A percentile compares a stretch with the other conserved stretches of the same genome.
Evolutionary conservation across 2,329 filamentous ascomycete genomes (phyloP).

Genomic region (Chaetomium sp.): DNA sequence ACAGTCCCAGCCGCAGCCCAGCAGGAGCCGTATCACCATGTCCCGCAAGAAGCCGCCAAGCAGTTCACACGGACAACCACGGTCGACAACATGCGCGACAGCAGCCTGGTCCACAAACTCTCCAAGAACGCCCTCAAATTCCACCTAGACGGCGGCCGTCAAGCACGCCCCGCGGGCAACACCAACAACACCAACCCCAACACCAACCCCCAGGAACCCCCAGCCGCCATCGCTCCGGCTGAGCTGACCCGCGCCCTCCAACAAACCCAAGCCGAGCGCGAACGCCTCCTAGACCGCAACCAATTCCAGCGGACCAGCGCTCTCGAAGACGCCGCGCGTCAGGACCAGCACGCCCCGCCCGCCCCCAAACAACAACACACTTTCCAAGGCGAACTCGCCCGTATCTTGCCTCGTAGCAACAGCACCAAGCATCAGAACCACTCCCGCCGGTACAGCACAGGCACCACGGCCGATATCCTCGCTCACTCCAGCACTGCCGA

Average conservation of each 20-base stretch:
- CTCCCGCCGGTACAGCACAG: constrained; percentile 33
- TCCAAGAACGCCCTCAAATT: constrained; percentile 38
- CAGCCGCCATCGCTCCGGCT: constrained; percentile 25
- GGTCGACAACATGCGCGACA: constrained; percentile 31
- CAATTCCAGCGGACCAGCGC: constrained; percentile 37
- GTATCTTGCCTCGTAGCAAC: constrained; percentile 1
- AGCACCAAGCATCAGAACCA: constrained; percentile 1
- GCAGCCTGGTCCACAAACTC: constrained; percentile 35
- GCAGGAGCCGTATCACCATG: constrained; percentile 36
- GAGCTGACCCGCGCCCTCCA: constrained; percentile 33
- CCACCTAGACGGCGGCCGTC: constrained; percentile 32
- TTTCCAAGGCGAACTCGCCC: constrained; percentile 25
- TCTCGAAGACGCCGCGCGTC: constrained; percentile 33
- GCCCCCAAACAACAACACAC: constrained; percentile 26
- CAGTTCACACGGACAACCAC: constrained; percentile 51
- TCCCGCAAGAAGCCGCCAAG: constrained; percentile 47
- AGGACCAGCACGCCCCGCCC: constrained; percentile 22
- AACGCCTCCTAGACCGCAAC: constrained; percentile 35
- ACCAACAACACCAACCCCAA: constrained; percentile 15
- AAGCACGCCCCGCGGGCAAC: constrained; percentile 13
- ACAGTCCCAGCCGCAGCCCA: constrained; percentile 4
- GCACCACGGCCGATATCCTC: constrained; percentile 20
- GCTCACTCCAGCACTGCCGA: constrained; percentile 13
- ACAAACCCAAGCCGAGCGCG: constrained; percentile 35
- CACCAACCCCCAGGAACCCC: no score